These are phyloP conservation scores for Penicillium freii DNA, from an alignment of 2,329 filamentous ascomycete species.

Conservation along the genomic window DNA sequence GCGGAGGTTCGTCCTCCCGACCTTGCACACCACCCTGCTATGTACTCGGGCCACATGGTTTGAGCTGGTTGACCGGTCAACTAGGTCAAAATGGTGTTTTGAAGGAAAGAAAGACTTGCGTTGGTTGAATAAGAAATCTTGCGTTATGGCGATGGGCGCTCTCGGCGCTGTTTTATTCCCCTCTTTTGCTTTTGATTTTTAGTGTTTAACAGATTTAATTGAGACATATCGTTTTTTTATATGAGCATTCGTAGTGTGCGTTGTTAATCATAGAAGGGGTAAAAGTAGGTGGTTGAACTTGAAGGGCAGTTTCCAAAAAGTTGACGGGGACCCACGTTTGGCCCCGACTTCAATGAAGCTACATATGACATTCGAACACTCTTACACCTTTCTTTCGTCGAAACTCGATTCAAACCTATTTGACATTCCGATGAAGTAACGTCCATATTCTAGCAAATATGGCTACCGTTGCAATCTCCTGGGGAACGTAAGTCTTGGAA, in stretches of 20 bases:
- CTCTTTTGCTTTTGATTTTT: background rate
- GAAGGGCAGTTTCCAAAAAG: background rate
- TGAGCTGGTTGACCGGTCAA: background rate
- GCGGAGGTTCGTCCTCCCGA: constrained; percentile 52
- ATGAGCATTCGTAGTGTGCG: background rate
- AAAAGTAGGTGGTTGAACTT: background rate
- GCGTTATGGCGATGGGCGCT: constrained; percentile 10
- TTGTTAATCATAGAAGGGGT: background rate
- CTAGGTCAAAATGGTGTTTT: background rate
- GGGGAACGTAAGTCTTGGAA: constrained; percentile 31
- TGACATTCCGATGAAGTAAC: background rate
- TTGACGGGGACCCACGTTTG: constrained; percentile 4
- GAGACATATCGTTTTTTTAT: background rate
- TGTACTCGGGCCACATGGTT: constrained; percentile 32
- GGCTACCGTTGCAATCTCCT: constrained; percentile 31
- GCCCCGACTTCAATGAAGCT: constrained; percentile 3
- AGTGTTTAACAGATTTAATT: background rate
- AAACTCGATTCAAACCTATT: background rate
- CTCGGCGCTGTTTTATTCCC: constrained; percentile 6
- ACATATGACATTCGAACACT: background rate
- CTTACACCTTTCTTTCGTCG: background rate
- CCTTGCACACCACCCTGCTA: constrained; percentile 55
- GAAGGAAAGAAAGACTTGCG: background rate
- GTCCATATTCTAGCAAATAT: constrained; percentile 19
- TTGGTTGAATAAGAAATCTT: background rate